Percentiles rank a stretch among this genome's conserved stretches.
Conservation (phyloP, 2,329 filamentous ascomycete species). For the Apiospora sp. region DNA sequence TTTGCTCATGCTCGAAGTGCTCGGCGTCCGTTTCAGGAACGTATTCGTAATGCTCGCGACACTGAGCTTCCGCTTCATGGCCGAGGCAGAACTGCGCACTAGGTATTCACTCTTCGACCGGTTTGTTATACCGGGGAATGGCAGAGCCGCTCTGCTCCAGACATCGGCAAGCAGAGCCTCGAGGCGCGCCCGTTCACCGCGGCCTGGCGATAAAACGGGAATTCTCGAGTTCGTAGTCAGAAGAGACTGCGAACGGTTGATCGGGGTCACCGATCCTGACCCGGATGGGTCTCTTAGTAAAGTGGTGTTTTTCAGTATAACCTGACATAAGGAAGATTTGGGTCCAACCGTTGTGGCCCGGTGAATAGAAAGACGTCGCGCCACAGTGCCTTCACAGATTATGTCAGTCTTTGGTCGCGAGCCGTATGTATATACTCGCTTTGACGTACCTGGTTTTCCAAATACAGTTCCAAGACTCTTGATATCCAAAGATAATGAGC, state of each 20-base stretch:
- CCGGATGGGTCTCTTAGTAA: conserved; percentile 64
- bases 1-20: conserved; percentile 50
- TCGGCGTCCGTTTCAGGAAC: conserved; percentile 76
- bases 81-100: conserved; percentile 80
- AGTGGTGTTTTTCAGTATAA: conserved; percentile 88
- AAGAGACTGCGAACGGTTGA: conserved; percentile 82
- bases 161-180: conserved; percentile 79
- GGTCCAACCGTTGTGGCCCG: conserved; percentile 77
- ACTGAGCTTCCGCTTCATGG: conserved; percentile 88
- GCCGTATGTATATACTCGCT: neutral
- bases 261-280: conserved; percentile 55
- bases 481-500: conserved; percentile 73
- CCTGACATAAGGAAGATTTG: conserved; percentile 73
- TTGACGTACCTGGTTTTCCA: conserved; percentile 68
- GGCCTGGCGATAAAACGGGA: conserved; percentile 75
- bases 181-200: conserved; percentile 78
- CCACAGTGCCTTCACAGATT: conserved; percentile 59
- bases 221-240: conserved; percentile 72
- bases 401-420: conserved; percentile 25
- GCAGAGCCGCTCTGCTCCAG: conserved; percentile 82
- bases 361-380: conserved; percentile 79
- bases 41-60: conserved; percentile 80
- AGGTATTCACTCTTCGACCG: conserved; percentile 73
- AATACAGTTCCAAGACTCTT: conserved; percentile 79
- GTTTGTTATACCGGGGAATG: conserved; percentile 81